Evolutionary conservation across 208 protist species (phyloP).

Genomic region (Naegleria lovaniensis): DNA sequence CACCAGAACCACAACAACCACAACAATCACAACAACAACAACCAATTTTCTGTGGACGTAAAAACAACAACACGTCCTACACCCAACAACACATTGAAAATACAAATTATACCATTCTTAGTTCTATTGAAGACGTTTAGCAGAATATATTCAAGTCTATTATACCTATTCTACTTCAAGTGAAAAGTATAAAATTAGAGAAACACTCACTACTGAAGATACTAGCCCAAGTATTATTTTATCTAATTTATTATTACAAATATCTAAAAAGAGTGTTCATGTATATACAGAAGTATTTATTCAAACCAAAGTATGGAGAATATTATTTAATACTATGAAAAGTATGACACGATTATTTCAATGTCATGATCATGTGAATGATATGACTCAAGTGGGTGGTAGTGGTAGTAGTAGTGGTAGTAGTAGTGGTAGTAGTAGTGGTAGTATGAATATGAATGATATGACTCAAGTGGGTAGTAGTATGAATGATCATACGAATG

Average conservation of each 20-base stretch:
- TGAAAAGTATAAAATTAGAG: slow-evolving; percentile 8
- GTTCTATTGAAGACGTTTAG: background rate
- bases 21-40: too few species aligned
- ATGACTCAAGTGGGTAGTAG: background rate
- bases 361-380: too few species aligned
- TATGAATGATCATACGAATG: too few species aligned
- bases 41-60: too few species aligned
- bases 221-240: background rate
- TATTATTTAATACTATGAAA: background rate
- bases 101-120: background rate
- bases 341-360: background rate
- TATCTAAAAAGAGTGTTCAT: background rate
- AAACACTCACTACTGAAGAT: background rate
- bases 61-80: too few species aligned
- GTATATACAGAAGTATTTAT: background rate
- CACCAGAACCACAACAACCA: too few species aligned
- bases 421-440: too few species aligned
- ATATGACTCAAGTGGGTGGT: too few species aligned
- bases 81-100: too few species aligned
- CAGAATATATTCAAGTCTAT: slow-evolving; percentile 4
- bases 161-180: background rate
- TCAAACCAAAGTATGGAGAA: background rate
- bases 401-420: too few species aligned
- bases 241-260: slow-evolving; percentile 1
- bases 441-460: too few species aligned